phyloP scores from a whole-genome alignment of 2,329 filamentous ascomycete genomes.

The Pseudopyricularia javanii region DNA sequence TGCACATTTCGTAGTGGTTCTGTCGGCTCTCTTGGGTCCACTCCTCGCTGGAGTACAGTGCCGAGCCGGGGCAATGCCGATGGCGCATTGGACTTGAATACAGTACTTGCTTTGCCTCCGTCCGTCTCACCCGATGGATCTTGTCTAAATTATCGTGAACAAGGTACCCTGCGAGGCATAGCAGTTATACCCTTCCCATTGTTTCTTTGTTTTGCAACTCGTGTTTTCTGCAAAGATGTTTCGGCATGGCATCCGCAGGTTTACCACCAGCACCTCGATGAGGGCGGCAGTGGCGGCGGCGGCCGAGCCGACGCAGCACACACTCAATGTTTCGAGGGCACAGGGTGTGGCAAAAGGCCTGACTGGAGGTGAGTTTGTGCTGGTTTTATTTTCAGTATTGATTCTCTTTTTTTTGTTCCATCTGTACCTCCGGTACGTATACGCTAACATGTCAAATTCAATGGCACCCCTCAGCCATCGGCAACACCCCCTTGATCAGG shows the following conservation, averaged over 20 bases:
- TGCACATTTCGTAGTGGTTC: not conserved
- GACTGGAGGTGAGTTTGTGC: slow-evolving; percentile 54
- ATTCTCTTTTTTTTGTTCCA: not conserved
- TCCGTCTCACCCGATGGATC: not conserved
- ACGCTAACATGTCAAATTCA: not conserved
- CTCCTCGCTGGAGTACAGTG: not conserved
- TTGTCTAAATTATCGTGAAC: not conserved
- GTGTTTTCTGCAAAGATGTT: slow-evolving; percentile 42
- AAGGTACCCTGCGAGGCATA: not conserved
- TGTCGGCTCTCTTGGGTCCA: not conserved
- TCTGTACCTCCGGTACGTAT: not conserved
- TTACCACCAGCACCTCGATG: slow-evolving; percentile 50
- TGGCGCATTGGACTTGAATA: not conserved
- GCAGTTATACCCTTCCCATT: not conserved
- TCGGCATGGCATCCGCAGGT: slow-evolving; percentile 53
- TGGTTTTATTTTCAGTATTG: not conserved
- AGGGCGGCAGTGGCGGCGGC: slow-evolving; percentile 27
- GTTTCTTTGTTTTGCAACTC: not conserved
- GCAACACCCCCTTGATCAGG: slow-evolving; percentile 87
- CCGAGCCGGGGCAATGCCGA: not conserved
- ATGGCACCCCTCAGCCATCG: slow-evolving; percentile 57
- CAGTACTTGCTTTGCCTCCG: not conserved
- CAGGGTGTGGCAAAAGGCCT: slow-evolving; percentile 70
- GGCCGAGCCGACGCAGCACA: slow-evolving; percentile 41
- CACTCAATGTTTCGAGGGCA: slow-evolving; percentile 62